Base-by-base conservation (phyloP, 73 alveolate species). In the Paramecium sexaurelia region DNA sequence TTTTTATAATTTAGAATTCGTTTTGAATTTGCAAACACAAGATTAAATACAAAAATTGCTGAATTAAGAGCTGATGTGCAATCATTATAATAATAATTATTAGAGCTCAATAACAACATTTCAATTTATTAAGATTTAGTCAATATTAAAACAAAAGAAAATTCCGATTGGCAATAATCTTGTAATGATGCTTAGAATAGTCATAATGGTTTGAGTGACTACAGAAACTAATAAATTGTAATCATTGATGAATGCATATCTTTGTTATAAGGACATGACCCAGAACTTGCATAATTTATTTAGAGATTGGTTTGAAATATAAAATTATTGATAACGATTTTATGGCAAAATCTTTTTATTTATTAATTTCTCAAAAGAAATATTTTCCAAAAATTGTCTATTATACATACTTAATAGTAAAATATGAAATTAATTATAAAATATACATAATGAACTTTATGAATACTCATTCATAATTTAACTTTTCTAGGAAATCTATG, bases 181-280 rank as follows among this genome's bases (percentile, higher is more conserved):
- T 61, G 83, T 45, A 32, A 61, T 61, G 83, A 61, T 61, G 83
- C 83, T 4, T 32, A 61, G 17, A 61, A 61, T 32, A 61, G 83
- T 61, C 29, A 61, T 61, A 61, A 61, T 61, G 43, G 43, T 61
- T 61, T 61, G 43, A 26, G 27, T 61, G 83, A 61, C 26, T 61
- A 61, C 26, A 61, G 83, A 61, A 61, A 6, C 43, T 9, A 32
- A 61, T 61, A 61, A 29, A 61, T 61, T 1, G 33, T 19, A 26
- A 61, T 61, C 5, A 61, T 61, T 32, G 83, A 61, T 61, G 83
- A 61, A 11, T 61, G 83, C 47, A 24, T 61, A 13, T 32, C 39
- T 26, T 61, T 61, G n/a, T 61, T 61, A 19, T 61, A 26, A 61
- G 83, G 43, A 29, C 29, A 61, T 61, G 43, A 61, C 26, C 47